Conservation (phyloP, 106 monocot species). For the Cymbidium sinense region DNA sequence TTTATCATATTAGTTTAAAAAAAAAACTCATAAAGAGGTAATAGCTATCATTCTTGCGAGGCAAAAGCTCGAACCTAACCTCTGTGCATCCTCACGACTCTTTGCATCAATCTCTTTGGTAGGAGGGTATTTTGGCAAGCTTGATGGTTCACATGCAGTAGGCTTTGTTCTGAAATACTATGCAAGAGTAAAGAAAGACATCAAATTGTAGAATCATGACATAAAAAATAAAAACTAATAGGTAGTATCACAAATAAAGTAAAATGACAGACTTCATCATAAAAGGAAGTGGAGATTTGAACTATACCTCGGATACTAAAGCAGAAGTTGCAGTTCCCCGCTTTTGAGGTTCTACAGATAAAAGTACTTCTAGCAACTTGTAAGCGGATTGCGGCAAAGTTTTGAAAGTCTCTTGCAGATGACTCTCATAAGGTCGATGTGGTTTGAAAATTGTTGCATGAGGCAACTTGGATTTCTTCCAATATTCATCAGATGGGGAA, state of each 20-base stretch:
- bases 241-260: not conserved
- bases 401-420: constrained; percentile 39
- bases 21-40: too few species aligned
- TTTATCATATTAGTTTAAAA: not conserved
- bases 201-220: not conserved
- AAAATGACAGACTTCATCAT: not conserved
- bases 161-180: constrained; percentile 74
- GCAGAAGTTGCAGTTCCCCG: constrained; percentile 53
- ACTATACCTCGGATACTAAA: constrained; percentile 44
- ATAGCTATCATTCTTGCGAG: not conserved
- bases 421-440: constrained; percentile 53
- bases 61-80: constrained; percentile 29
- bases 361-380: constrained; percentile 41
- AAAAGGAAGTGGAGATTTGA: not conserved
- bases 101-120: constrained; percentile 91
- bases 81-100: constrained; percentile 53
- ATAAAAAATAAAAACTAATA: not conserved
- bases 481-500: constrained; percentile 66
- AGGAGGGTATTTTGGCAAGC: constrained; percentile 68
- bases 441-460: constrained; percentile 73
- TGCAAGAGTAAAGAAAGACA: constrained; percentile 2
- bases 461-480: constrained; percentile 69
- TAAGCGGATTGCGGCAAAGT: constrained; percentile 33
- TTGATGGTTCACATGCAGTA: constrained; percentile 69
- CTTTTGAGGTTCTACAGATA: constrained; percentile 61